Base-by-base conservation (phyloP, 345 rosid genomes). In the Populus alba region DNA sequence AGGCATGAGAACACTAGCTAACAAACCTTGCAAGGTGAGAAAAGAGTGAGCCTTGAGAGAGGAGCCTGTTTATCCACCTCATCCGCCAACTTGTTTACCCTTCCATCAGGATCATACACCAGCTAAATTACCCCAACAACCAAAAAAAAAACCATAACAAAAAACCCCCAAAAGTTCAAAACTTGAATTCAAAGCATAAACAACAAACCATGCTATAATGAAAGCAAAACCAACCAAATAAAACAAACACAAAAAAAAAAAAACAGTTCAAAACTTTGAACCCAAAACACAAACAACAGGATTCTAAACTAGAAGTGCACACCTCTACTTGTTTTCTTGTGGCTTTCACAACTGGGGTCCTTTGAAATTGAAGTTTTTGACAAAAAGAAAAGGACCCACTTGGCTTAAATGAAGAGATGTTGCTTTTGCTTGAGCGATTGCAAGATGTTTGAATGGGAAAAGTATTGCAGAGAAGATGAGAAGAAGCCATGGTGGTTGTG, bases 1-100 rank as follows among this genome's bases (percentile, higher is more conserved):
- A 55, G 18, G 23, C 2, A 22, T 31, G n/a, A 16, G 15, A 47
- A 31, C 18, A 10, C 69, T 67, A 43, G 5, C 35, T 7, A 17
- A 72, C 63, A 55, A 74, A 94, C 98, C 97, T 94, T 96, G 90
- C 97, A 96, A 81, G 98, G 99, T 37, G 99, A 96, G 91, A 94
- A 96, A 43, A 96, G 87, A 71, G 88, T 87, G 86, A 96, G 95
- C 84, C 98, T 89, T 51, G 98, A 96, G 66, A 94, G 93, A 29
- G 98, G 97, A 84, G 98, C 97, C 66, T 87, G 86, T 87, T 75
- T 86, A 83, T 94, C 97, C 69, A 92, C 91, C 75, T 90, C 85
- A 87, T 94, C 93, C 0, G 94, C 95, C 16, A 92, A 83, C 82
- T 87, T 90, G 87, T 91, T 91, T 18, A 89, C 49, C 85, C 88